Evolutionary conservation across 306 rosid species (phyloP).

Genomic region (Quercus dentata): DNA sequence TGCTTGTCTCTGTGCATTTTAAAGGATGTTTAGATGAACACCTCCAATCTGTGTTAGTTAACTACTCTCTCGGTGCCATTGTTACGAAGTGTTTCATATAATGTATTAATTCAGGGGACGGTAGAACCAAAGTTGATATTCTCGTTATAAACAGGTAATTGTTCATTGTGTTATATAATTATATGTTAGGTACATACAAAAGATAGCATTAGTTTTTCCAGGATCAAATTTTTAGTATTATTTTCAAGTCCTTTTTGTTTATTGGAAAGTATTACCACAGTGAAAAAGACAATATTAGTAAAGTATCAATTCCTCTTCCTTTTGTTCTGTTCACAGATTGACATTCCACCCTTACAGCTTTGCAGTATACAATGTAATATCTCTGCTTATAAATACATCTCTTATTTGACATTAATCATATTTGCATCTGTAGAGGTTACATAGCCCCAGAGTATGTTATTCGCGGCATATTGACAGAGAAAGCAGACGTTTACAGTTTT

Average conservation of each 20-base stretch:
- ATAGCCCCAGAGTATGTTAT: constrained; percentile 78
- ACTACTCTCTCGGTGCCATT: background rate
- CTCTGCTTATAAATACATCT: background rate
- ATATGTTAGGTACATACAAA: background rate
- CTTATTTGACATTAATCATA: background rate
- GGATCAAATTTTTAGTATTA: background rate
- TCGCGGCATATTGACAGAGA: constrained; percentile 61
- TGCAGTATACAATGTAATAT: background rate
- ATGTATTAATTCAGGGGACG: background rate
- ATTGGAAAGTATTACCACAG: background rate
- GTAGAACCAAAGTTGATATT: background rate
- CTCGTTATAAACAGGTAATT: background rate
- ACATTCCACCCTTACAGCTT: background rate
- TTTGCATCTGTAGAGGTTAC: constrained; percentile 49
- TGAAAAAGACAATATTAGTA: background rate
- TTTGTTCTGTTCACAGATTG: background rate
- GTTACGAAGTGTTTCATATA: background rate
- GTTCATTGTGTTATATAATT: background rate
- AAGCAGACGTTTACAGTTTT: constrained; percentile 76
- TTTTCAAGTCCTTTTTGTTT: background rate
- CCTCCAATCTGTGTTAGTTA: background rate
- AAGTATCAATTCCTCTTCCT: background rate
- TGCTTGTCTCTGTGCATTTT: background rate
- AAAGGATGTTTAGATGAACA: background rate
- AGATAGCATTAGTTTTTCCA: background rate